Evolutionary conservation across 305 asterid genomes (phyloP).

Genomic region (Vinca major): DNA sequence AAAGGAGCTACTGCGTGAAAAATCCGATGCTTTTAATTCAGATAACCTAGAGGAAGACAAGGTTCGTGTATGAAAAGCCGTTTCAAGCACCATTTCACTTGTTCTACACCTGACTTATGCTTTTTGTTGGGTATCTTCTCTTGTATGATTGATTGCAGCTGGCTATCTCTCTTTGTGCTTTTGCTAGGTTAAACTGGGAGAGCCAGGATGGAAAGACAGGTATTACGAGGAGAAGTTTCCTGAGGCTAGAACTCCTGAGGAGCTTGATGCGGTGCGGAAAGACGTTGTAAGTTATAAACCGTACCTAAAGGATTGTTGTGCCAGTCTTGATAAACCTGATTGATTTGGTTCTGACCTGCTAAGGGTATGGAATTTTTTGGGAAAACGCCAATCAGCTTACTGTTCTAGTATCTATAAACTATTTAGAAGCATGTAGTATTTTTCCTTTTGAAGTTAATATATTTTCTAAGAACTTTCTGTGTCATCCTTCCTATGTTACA

Average conservation of each 20-base stretch:
- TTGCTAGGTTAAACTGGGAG: slow-evolving; percentile 75
- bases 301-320: neutral
- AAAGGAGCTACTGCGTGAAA: slow-evolving; percentile 70
- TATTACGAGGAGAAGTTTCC: slow-evolving; percentile 81
- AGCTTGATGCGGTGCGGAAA: slow-evolving; percentile 63
- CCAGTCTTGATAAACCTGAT: neutral
- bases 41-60: slow-evolving; percentile 78
- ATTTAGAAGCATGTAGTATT: too few relatives aligned
- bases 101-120: neutral
- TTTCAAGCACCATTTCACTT: neutral
- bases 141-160: neutral
- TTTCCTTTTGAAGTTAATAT: neutral
- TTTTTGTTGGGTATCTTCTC: slow-evolving; percentile 6
- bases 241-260: slow-evolving; percentile 53
- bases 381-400: neutral
- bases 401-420: neutral
- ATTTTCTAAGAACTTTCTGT: neutral
- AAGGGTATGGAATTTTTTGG: neutral
- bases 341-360: neutral
- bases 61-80: slow-evolving; percentile 31
- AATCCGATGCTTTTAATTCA: slow-evolving; percentile 63
- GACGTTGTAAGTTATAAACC: slow-evolving; percentile 67
- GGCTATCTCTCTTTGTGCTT: slow-evolving; percentile 15
- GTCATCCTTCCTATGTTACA: neutral
- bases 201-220: slow-evolving; percentile 91